Percentiles rank a stretch among this genome's conserved stretches.
Evolutionary conservation across 2,329 filamentous ascomycete species (phyloP).

Genomic region (Graphiopsis chlorocephala): DNA sequence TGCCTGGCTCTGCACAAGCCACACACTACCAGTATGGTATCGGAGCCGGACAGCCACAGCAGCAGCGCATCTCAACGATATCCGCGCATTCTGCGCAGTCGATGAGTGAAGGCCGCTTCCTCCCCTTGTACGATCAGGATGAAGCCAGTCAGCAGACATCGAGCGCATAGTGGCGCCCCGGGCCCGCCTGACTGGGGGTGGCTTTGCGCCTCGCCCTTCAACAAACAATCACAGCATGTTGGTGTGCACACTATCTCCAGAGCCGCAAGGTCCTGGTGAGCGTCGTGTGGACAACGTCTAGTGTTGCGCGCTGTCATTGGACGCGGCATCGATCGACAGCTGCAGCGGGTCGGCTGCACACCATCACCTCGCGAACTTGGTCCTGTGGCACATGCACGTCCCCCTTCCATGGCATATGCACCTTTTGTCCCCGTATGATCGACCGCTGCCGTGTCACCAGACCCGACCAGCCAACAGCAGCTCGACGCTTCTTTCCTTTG

Average conservation of each 20-base stretch:
- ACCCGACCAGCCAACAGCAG: slow-evolving; percentile 3
- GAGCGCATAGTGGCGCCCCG: slow-evolving; percentile 17
- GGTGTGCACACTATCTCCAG: slow-evolving; percentile 10
- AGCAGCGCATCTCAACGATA: slow-evolving; percentile 29
- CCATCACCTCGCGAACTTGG: slow-evolving; percentile 5
- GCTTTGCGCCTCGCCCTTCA: slow-evolving; percentile 13
- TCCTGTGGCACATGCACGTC: slow-evolving; percentile 14
- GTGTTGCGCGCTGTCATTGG: neutral
- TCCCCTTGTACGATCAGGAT: slow-evolving; percentile 36
- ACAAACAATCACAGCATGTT: slow-evolving; percentile 13
- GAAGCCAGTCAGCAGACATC: slow-evolving; percentile 31
- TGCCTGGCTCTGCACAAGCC: slow-evolving; percentile 30
- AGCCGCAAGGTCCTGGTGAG: slow-evolving; percentile 16
- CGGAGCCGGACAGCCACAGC: slow-evolving; percentile 13
- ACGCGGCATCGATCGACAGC: slow-evolving; percentile 4
- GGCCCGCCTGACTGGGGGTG: slow-evolving; percentile 11
- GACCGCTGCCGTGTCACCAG: slow-evolving; percentile 14
- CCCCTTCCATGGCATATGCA: slow-evolving; percentile 11
- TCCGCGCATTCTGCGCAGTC: slow-evolving; percentile 23
- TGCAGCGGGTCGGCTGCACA: slow-evolving; percentile 9
- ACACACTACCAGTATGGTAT: slow-evolving; percentile 24
- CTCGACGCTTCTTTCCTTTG: neutral
- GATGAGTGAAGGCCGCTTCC: slow-evolving; percentile 32
- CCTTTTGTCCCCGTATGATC: slow-evolving; percentile 10
- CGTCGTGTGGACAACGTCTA: slow-evolving; percentile 8